Conservation (phyloP, 345 rosid genomes). For the Excoecaria cochinchinensis region DNA sequence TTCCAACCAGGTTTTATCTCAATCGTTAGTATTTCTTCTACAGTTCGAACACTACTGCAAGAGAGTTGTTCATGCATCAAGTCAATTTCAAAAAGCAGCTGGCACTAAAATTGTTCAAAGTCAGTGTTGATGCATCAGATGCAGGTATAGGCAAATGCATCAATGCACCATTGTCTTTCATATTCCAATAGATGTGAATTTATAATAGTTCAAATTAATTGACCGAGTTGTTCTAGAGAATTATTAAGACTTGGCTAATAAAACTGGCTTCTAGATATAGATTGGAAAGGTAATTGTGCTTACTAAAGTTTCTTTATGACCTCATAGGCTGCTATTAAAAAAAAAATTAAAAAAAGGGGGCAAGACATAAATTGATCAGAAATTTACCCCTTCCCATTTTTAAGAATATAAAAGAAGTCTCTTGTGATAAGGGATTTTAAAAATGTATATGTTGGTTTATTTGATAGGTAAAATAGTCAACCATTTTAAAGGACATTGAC, state of each 20-base stretch:
- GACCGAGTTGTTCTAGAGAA: too few species aligned
- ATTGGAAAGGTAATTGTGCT: too few species aligned
- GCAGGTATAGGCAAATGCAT: neutral
- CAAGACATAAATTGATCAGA: neutral
- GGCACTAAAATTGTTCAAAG: neutral
- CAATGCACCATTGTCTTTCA: neutral
- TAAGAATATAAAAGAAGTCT: neutral
- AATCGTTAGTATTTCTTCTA: slow-evolving; percentile 79
- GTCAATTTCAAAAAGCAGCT: slow-evolving; percentile 10
- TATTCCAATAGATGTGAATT: neutral
- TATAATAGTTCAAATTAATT: neutral
- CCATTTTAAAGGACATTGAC: too few species aligned
- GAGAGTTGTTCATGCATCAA: slow-evolving; percentile 20
- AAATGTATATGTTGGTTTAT: neutral
- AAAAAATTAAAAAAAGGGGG: too few species aligned
- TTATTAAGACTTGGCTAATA: too few species aligned
- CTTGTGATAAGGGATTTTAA: neutral
- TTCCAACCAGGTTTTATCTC: slow-evolving; percentile 98
- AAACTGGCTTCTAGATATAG: too few species aligned
- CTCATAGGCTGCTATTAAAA: too few species aligned
- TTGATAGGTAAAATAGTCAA: too few species aligned
- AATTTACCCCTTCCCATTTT: neutral
- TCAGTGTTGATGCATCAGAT: neutral
- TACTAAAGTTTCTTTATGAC: too few species aligned
- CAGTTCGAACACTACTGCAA: slow-evolving; percentile 51